Base-by-base conservation (phyloP, 2,329 filamentous ascomycete species). In the Sphaerulina vaccinii region DNA sequence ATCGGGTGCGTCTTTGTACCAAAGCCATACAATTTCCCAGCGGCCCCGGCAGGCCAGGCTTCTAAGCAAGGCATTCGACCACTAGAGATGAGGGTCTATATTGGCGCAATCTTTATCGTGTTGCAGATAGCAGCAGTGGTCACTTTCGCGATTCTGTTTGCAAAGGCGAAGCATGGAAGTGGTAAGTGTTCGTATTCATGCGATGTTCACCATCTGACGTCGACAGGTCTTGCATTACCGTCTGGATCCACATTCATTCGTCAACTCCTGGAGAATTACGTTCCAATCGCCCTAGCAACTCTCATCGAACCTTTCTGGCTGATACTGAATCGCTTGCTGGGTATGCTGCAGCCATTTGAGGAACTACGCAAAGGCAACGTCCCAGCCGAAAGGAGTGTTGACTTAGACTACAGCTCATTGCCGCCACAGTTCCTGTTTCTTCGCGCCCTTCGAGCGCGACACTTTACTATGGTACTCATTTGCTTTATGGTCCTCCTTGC, bases 281-380 rank as follows among this genome's bases (percentile, higher is more conserved):
- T 83, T 0, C 81, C 81, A 0, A 83, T 79, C 0, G 69, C 73
- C 0, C 67, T 84, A 3, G 77, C 80, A 0, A 84, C 81, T 0
- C 46, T 83, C 0, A 68, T 83, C 0, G 82, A 85, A 29, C 81
- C 82, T 0, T 71, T 79, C 1, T 82, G 81, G 76, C 65, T 81
- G 0, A 59, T 83, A 0, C 51, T 85, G 0, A 84, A 81, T 36
- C 71, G 81, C 0, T 48, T 79, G 0, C 57, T 82, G 0, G 83
- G 79, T 35, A 61, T 82, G 7, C 55, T 85, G 0, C 76, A 82
- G 23, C 82, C 82, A 0, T 77, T 82, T 15, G 70, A 78, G 2
- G 73, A 79, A 11, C 65, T 85, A 0, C 70, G 71, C 16, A 52
- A 58, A 4, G 74, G 78, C 0, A 67, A 71, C 5, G 69, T 42